Base-by-base conservation (phyloP, 2,329 filamentous ascomycete species). In the Monosporascus sp. region DNA sequence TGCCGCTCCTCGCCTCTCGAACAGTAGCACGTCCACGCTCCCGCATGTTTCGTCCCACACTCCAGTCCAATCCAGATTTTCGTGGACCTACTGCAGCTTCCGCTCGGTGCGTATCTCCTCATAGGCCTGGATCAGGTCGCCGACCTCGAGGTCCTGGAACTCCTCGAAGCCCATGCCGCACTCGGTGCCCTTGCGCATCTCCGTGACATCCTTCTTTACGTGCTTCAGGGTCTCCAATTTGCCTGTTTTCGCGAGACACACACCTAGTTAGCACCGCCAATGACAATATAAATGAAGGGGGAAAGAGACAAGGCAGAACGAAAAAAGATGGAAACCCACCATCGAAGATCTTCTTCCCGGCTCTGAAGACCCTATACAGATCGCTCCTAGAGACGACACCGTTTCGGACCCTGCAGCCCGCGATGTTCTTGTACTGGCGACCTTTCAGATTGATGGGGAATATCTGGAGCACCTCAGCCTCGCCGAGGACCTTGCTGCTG, bases 181-280 rank as follows among this genome's bases (percentile, higher is more conserved):
- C 71, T 99, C 94, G n/a, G 81, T 83, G 54, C 91, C 92, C 72
- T 96, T 97, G 63, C 84, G 85, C 84, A 96, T 94, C 65, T 96
- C 90, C 46, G 77, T 76, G 31, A 94, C 89, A 59, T 97, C 90
- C 69, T 95, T 95, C 79, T 97, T 97, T 69, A 88, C 84, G 64
- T 95, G 89, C 74, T 94, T 97, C 54, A 99, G 82, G 1, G 89
- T 89, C 18, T 83, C 80, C 44, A 97, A 82, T 49, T 79, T 80
- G 59, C 92, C 93, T 96, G 54, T 27, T 35, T 14, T 14, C 31
- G 11, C 31, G 31, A 5, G 4, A 35, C 31, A 27, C 8, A 35
- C 31, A 11, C 31, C 31, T 35, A 35, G 31, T 35, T 35, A 35
- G 31, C 31, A 14, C 11, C 11, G 31, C 31, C 31, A 14, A 35